These are phyloP conservation scores for Serendipita sp. DNA, from an alignment of 768 basidiomycete genomes.

Conservation along the genomic window DNA sequence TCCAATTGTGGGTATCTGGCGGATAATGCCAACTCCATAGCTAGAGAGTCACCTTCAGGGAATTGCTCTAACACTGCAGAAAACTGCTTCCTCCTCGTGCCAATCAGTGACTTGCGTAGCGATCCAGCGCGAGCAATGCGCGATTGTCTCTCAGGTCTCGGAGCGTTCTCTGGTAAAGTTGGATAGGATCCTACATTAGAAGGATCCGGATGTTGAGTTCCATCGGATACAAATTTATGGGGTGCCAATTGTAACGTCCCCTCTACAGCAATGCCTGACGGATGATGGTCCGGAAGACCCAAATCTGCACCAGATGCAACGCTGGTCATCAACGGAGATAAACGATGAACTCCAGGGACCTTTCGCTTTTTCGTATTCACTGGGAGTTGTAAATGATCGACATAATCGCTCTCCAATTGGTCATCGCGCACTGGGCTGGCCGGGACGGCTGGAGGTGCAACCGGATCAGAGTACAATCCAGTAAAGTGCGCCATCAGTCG, in stretches of 20 bases:
- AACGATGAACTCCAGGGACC: constrained; percentile 34
- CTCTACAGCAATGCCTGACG: neutral
- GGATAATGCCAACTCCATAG: constrained; percentile 63
- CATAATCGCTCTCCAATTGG: constrained; percentile 42
- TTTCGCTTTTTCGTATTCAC: constrained; percentile 83
- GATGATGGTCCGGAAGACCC: neutral
- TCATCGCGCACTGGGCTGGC: constrained; percentile 30
- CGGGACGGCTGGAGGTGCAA: neutral
- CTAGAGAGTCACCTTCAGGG: constrained; percentile 51
- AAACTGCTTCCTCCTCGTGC: constrained; percentile 51
- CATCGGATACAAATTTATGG: neutral
- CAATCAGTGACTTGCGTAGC: constrained; percentile 61
- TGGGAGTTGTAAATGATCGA: constrained; percentile 56
- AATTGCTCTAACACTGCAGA: constrained; percentile 52
- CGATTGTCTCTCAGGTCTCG: neutral
- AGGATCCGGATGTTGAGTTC: neutral
- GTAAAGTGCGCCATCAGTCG: neutral
- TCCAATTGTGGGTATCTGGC: constrained; percentile 20
- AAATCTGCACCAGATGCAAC: neutral
- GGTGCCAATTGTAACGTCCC: neutral
- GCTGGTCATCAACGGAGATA: neutral
- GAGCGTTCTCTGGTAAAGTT: neutral
- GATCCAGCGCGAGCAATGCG: constrained; percentile 36
- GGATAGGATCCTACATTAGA: neutral
- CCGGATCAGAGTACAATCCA: neutral